Conservation (phyloP, 2,329 filamentous ascomycete species). For the Talaromyces sp. region DNA sequence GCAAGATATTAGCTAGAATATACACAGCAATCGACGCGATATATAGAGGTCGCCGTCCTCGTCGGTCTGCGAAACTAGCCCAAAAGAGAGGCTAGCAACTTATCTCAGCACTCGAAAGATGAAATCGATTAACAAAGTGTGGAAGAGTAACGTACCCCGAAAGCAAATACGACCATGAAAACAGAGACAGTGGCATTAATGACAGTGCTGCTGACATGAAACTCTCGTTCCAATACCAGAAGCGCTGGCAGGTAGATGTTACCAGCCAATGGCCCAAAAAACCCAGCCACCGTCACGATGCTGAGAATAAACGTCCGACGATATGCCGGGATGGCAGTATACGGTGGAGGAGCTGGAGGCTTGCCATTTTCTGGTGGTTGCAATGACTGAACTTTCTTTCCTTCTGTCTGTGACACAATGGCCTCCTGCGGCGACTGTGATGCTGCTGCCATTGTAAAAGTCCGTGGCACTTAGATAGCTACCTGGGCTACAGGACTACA, state of each 20-base stretch:
- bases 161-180: constrained; percentile 42
- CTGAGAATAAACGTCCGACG: constrained; percentile 34
- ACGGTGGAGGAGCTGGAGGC: constrained; percentile 17
- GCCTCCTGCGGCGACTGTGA: too few relatives aligned
- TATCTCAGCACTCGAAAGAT: background rate
- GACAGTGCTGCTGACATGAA: constrained; percentile 28
- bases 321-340: constrained; percentile 34
- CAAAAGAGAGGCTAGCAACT: background rate
- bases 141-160: constrained; percentile 23
- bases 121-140: background rate
- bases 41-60: constrained; percentile 38
- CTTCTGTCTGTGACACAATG: too few relatives aligned
- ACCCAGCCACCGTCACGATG: constrained; percentile 38
- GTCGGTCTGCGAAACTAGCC: constrained; percentile 7
- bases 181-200: constrained; percentile 44
- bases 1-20: constrained; percentile 34
- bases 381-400: background rate
- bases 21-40: constrained; percentile 37
- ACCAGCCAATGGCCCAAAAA: constrained; percentile 41
- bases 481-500: too few relatives aligned
- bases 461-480: too few relatives aligned
- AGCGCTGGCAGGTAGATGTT: constrained; percentile 42
- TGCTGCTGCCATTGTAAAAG: too few relatives aligned
- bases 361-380: background rate
- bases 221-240: constrained; percentile 33